These are phyloP conservation scores for Colletotrichum abscissum DNA, from an alignment of 2,329 filamentous ascomycete genomes.

Conservation along the genomic window DNA sequence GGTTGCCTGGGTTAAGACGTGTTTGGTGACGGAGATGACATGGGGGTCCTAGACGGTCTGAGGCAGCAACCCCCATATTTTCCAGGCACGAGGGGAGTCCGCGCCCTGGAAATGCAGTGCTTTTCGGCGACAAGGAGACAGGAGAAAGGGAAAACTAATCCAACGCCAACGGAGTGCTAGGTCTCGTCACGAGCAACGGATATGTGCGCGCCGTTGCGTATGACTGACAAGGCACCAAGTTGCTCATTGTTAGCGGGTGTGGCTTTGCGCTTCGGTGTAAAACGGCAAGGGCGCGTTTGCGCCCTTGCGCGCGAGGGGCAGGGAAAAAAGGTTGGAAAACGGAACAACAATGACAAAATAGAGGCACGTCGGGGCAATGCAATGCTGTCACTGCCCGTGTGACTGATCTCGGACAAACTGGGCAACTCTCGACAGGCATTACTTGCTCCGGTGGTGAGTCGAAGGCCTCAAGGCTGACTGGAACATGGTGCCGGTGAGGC, in stretches of 20 bases:
- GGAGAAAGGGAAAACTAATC: not conserved
- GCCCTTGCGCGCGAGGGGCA: not conserved
- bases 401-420: not conserved
- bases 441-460: not conserved
- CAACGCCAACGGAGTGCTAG: not conserved
- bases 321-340: not conserved
- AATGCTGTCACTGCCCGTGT: not conserved
- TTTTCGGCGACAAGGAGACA: not conserved
- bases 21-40: not conserved
- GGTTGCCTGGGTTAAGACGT: conserved; percentile 1
- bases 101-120: not conserved
- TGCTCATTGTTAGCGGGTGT: not conserved
- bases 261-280: not conserved
- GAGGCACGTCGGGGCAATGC: not conserved
- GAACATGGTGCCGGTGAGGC: not conserved
- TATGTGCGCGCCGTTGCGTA: not conserved
- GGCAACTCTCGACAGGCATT: not conserved
- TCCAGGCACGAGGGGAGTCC: conserved; percentile 1
- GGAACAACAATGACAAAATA: not conserved
- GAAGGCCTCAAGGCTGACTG: conserved; percentile 1
- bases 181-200: not conserved
- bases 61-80: not conserved
- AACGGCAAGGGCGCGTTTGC: not conserved
- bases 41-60: conserved; percentile 1
- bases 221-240: not conserved